A percentile compares a stretch with the other conserved stretches of the same genome.
These are phyloP conservation scores for Plasmodium yoelii DNA, from an alignment of 169 alveolate species.

Conservation along the genomic window DNA sequence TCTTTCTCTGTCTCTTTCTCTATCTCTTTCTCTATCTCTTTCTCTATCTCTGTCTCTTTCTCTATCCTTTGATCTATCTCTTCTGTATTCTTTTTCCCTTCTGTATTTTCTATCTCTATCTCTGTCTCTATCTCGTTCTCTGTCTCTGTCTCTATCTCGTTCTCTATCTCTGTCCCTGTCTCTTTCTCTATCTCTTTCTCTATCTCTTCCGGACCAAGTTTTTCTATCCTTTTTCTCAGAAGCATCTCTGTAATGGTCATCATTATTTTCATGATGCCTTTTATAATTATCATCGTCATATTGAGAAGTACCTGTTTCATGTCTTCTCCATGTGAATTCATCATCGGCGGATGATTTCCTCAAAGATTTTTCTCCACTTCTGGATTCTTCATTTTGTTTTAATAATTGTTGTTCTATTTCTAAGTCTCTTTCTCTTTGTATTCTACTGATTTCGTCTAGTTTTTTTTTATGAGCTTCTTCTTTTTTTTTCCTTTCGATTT, in stretches of 20 bases:
- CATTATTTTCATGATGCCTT: constrained; percentile 32
- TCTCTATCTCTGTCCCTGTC: constrained; percentile 21
- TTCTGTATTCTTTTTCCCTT: constrained; percentile 15
- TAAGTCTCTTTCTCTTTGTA: constrained; percentile 79
- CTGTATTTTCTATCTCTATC: constrained; percentile 9
- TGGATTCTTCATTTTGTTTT: constrained; percentile 47
- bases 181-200: background rate
- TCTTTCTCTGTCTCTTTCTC: constrained; percentile 42
- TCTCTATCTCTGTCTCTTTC: constrained; percentile 52
- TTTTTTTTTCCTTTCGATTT: constrained; percentile 79
- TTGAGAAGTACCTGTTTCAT: constrained; percentile 42
- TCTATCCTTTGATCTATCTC: background rate
- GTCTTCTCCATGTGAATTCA: constrained; percentile 65
- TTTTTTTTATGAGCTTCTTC: constrained; percentile 80
- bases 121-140: constrained; percentile 29
- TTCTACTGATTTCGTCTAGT: constrained; percentile 75
- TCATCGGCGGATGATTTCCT: constrained; percentile 61
- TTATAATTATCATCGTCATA: constrained; percentile 40
- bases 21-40: constrained; percentile 78
- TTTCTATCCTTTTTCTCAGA: constrained; percentile 36
- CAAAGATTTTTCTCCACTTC: constrained; percentile 26
- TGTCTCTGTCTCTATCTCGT: constrained; percentile 10
- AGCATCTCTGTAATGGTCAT: constrained; percentile 25
- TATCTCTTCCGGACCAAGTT: constrained; percentile 1
- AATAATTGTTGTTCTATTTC: constrained; percentile 78